phyloP scores from a whole-genome alignment of 78 protist genomes.

The Dictyostelium firmibasis region DNA sequence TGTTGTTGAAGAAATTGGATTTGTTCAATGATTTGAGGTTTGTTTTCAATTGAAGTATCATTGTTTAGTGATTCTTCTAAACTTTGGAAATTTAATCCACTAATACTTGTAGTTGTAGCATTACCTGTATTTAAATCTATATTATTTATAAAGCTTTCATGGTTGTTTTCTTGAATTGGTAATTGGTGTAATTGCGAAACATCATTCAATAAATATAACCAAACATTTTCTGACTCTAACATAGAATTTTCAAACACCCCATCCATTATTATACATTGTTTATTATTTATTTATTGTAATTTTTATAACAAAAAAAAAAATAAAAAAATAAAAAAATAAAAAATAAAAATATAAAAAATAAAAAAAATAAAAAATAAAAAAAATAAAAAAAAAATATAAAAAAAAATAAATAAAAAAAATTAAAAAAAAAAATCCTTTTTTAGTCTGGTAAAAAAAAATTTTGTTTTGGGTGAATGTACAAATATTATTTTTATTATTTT shows the following conservation, averaged over 20 bases:
- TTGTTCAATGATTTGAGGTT: background rate
- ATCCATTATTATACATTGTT: background rate
- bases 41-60: background rate
- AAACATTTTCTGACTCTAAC: background rate
- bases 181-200: background rate
- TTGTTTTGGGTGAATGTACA: too few species aligned
- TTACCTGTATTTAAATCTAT: background rate
- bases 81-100: background rate
- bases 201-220: background rate
- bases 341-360: background rate
- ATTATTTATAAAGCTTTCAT: background rate
- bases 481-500: too few species aligned
- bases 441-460: too few species aligned
- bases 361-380: background rate
- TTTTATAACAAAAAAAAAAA: background rate
- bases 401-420: too few species aligned
- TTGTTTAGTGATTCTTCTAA: background rate
- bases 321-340: background rate
- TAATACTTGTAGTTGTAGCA: background rate
- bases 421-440: too few species aligned
- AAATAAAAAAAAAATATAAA: too few species aligned
- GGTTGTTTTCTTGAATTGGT: background rate
- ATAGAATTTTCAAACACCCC: background rate
- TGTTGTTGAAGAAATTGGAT: background rate
- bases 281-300: background rate